Evolutionary conservation across 176 grass and related monocot genomes (phyloP), one percentile per base, ranked within the genome.

Genomic region (Saccharum officinarum): DNA sequence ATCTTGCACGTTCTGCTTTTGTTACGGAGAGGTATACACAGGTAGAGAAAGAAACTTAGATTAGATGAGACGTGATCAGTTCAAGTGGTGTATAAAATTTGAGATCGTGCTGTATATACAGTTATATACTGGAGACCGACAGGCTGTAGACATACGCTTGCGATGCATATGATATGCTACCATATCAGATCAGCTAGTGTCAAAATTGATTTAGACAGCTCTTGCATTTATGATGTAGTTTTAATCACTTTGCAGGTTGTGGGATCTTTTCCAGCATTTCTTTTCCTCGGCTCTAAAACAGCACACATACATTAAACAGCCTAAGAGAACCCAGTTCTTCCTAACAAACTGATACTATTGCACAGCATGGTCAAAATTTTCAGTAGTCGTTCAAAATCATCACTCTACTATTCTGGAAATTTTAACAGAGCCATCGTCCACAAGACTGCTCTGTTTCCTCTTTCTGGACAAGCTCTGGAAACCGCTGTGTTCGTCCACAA

Each of bases 321-420:
- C 42, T 1, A 82, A 7, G 0, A 40, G 4, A 68, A 22, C 60
- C 41, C 0, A 22, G 11, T 50, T 66, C 62, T 26, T 20, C 57
- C 40, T 69, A 30, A 39, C 40, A 1, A 38, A 76, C 30, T 74
- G 16, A 22, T 59, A 33, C 23, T 60, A 83, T 72, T 34, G 17
- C 73, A 69, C 54, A 78, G 8, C 20, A 63, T 13, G 20, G 49
- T 18, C 49, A 52, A 52, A 52, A 52, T 26, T 86, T 70, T 76
- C 37, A 46, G n/a, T n/a, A n/a, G n/a, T n/a, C n/a, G n/a, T n/a
- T n/a, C n/a, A n/a, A n/a, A n/a, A n/a, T n/a, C n/a, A n/a, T 34
- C 79, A 97, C 17, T 97, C 87, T 78, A 95, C 34, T 67, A 98
- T 89, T 71, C 89, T 95, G 22, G 91, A 92, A 69, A 95, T 86